Percentiles rank a stretch among this genome's conserved stretches.
phyloP scores from a whole-genome alignment of 2,329 filamentous ascomycete species.

The Hymenoscyphus scutula region DNA sequence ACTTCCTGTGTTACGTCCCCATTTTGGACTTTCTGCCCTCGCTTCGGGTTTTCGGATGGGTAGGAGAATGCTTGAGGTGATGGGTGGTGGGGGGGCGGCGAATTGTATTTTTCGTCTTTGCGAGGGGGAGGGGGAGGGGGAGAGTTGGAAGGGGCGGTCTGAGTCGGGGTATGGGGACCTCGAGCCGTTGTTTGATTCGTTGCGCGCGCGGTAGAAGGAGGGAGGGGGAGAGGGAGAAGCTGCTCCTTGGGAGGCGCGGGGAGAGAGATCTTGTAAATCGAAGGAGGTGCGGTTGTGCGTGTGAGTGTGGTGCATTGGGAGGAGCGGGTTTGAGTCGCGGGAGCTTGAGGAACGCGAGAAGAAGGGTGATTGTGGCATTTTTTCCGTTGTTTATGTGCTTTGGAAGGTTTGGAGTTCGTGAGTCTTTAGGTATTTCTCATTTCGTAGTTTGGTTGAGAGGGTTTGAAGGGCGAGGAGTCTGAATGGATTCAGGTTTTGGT shows the following conservation, averaged over 20 bases:
- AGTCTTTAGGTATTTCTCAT: not conserved
- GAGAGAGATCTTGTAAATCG: constrained; percentile 29
- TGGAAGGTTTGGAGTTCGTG: not conserved
- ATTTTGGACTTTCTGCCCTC: constrained; percentile 1
- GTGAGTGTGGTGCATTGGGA: constrained; percentile 20
- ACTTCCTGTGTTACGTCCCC: not conserved
- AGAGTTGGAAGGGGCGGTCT: constrained; percentile 9
- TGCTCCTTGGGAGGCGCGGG: constrained; percentile 15
- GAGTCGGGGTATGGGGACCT: not conserved
- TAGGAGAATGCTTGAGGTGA: constrained; percentile 26
- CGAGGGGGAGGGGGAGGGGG: constrained; percentile 19
- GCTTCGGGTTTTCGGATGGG: not conserved
- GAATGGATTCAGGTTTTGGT: too few relatives aligned
- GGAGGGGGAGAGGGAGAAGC: constrained; percentile 29
- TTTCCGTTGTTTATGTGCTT: not conserved
- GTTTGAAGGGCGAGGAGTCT: too few relatives aligned
- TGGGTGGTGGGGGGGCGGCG: constrained; percentile 33
- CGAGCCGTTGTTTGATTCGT: not conserved
- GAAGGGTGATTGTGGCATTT: constrained; percentile 29
- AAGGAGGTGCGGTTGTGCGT: constrained; percentile 20
- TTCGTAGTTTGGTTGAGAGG: not conserved
- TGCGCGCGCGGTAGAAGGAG: constrained; percentile 29
- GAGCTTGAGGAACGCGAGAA: constrained; percentile 26
- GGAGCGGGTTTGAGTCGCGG: constrained; percentile 25
- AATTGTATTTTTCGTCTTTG: constrained; percentile 30